Conservation (phyloP, 768 basidiomycete genomes). For the Kwoniella europaea region DNA sequence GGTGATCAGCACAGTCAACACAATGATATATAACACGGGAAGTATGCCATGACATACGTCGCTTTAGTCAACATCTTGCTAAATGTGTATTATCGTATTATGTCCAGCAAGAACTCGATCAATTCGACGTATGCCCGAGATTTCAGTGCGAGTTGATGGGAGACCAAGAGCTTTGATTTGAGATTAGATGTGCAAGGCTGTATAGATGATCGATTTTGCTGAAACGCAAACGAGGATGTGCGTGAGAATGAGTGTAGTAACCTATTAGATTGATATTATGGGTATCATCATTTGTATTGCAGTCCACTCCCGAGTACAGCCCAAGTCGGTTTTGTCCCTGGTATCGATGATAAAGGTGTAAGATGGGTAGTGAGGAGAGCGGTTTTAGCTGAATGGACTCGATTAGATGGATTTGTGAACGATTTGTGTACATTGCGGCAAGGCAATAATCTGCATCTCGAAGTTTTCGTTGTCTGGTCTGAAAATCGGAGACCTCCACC, state of each 20-base stretch:
- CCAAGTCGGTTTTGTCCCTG: no score
- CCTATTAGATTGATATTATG: not conserved
- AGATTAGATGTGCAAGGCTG: not conserved
- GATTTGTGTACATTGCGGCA: constrained; percentile 11
- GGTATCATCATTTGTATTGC: not conserved
- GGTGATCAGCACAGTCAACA: not conserved
- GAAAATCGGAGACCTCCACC: constrained; percentile 10
- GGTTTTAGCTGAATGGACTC: not conserved
- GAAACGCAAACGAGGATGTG: not conserved
- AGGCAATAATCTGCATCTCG: not conserved
- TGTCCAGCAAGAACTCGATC: no score
- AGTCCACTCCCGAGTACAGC: not conserved
- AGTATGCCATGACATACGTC: constrained; percentile 30
- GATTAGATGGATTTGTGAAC: not conserved
- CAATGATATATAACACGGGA: not conserved
- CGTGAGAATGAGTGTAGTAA: not conserved
- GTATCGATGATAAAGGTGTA: no score
- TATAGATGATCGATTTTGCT: constrained; percentile 2
- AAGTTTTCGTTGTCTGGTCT: not conserved
- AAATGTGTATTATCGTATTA: not conserved
- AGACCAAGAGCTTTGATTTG: not conserved
- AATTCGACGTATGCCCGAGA: no score
- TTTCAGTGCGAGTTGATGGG: no score
- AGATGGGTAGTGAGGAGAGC: not conserved
- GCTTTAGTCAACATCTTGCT: constrained; percentile 51